Conservation (phyloP, 331 rosid species). For the Pyrus hybrid region DNA sequence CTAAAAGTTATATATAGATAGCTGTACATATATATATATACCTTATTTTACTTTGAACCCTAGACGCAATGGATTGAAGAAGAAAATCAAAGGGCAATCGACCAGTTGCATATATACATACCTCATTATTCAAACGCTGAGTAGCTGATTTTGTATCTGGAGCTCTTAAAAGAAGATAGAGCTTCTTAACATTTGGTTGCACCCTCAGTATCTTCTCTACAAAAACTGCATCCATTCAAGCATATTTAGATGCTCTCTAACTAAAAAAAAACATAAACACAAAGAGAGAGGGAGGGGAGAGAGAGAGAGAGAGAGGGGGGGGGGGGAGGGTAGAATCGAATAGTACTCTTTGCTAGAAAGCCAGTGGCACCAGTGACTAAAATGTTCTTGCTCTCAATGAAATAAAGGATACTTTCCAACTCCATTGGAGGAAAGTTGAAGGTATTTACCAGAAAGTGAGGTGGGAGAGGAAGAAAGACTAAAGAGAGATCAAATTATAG, state of each 20-base stretch:
- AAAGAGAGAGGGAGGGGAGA: background rate
- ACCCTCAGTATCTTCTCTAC: constrained; percentile 75
- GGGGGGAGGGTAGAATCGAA: background rate
- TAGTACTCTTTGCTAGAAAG: constrained; percentile 71
- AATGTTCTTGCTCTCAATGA: constrained; percentile 54
- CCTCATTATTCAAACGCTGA: constrained; percentile 59
- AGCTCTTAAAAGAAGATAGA: constrained; percentile 73
- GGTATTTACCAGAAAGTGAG: background rate
- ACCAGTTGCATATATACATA: background rate
- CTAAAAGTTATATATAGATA: background rate
- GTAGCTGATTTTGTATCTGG: constrained; percentile 44
- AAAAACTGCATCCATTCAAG: constrained; percentile 39
- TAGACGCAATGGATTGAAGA: background rate
- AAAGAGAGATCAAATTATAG: background rate
- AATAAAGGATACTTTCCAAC: constrained; percentile 49
- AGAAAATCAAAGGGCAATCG: too few species aligned
- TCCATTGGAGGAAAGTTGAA: constrained; percentile 41
- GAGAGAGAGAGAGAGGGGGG: background rate
- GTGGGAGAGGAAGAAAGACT: background rate
- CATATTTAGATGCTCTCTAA: background rate
- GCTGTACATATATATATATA: background rate
- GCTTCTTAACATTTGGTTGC: constrained; percentile 78
- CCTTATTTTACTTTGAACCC: background rate
- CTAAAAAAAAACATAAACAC: background rate
- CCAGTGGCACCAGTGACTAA: constrained; percentile 73